Evolutionary conservation across 2,329 filamentous ascomycete species (phyloP).

Genomic region (Xylariaceae sp.): DNA sequence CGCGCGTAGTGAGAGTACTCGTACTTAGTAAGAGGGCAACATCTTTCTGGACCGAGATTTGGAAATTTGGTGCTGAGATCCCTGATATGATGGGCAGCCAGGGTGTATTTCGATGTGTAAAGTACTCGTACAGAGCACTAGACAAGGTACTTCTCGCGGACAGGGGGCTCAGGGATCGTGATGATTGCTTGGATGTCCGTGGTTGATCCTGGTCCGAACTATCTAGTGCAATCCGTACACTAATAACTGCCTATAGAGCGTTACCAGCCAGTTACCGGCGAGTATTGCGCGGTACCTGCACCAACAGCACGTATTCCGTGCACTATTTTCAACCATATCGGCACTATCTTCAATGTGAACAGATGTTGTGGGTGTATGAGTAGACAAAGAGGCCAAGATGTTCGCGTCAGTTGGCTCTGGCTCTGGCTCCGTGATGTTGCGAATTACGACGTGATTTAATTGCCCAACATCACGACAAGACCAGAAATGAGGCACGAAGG

Average conservation of each 20-base stretch:
- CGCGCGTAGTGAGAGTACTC: slow-evolving; percentile 2
- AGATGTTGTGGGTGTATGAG: not conserved
- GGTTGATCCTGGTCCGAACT: slow-evolving; percentile 21
- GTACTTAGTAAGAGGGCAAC: not conserved
- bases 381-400: not conserved
- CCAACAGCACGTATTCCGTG: not conserved
- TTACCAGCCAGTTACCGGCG: not conserved
- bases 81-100: slow-evolving; percentile 24
- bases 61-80: slow-evolving; percentile 25
- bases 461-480: not conserved
- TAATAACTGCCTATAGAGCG: not conserved
- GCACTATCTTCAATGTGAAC: not conserved
- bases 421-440: not conserved
- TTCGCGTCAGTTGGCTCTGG: not conserved
- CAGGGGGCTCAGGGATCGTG: slow-evolving; percentile 25
- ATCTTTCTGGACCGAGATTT: slow-evolving; percentile 22
- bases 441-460: not conserved
- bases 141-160: not conserved
- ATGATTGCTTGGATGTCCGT: slow-evolving; percentile 22
- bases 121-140: not conserved
- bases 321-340: not conserved
- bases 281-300: not conserved
- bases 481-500: not conserved
- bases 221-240: slow-evolving; percentile 4
- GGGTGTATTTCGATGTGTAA: slow-evolving; percentile 19